Base-by-base conservation (phyloP, 2,329 filamentous ascomycete species). In the Calonectria leucothoes region DNA sequence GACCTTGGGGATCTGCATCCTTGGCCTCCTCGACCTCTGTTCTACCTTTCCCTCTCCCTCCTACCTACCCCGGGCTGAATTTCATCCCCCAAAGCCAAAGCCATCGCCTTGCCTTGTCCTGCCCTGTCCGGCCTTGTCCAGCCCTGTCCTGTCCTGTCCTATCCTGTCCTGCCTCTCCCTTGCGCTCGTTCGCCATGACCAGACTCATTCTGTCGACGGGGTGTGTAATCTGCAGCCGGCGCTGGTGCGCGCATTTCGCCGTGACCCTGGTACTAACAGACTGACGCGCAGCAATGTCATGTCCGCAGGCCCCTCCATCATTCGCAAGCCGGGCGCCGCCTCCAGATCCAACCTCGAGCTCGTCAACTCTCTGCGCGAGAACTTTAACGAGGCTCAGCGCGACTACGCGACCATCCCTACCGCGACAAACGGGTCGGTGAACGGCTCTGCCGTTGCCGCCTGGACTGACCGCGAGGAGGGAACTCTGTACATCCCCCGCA, bases 321-420 rank as follows among this genome's bases (percentile, higher is more conserved):
- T 98, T 84, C 93, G 95, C 75, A 94, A 94, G 81, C 92, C 93
- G 73, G 91, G 91, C 57, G 70, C 70, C 77, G 75, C 76, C 45
- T 93, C 93, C 82, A 95, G 96, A 83, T 98, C 96, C 69, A 98
- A 98, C 83, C 93, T 96, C 79, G 97, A 99, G 85, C 91, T 99
- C 79, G 94, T 95, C 76, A 96, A 95, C 81, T 95, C 95, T 4
- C 91, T 99, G 23, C 94, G 94, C 79, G 92, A 93, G 82, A 98
- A 96, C 85, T 95, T 98, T 83, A 84, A 91, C 67, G 91, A 93
- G 35, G 93, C 94, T 48, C 93, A 95, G 82, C 87, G 93, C 81
- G 91, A 92, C 78, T 91, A 91, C 76, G 82, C 83, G 70, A 77
- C 78, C 14, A 73, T 82, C 63, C 72, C 79, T 33, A 73, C 82